Evolutionary conservation across 2,329 filamentous ascomycete species (phyloP), one percentile per base, ranked within the genome.

Genomic region (Fusarium nurragi): DNA sequence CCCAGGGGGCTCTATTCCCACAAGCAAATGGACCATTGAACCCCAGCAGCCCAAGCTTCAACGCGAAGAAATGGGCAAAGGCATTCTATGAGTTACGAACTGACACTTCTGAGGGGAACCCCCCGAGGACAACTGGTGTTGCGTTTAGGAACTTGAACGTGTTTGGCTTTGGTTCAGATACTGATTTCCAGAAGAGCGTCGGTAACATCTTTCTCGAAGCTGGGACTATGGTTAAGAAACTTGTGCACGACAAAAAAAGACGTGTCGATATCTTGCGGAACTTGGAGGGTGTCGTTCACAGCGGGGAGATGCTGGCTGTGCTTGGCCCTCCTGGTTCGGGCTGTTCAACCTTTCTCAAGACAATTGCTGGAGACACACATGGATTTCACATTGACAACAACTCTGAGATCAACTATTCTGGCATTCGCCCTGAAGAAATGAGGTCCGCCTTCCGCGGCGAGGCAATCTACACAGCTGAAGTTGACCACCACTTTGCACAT

Each of bases 311-410:
- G 87, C 76, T 91, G 23, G 86, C 91, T 18, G 89, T 91, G 3
- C 80, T 92, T 25, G 89, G 89, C 11, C 89, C 88, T 44, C 89
- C 89, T 16, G 85, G 85, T 13, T 83, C 84, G 13, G 90, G 90
- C 37, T 95, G 92, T 75, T 91, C 90, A 10, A 95, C 92, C 2
- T 88, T 95, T 63, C 80, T 95, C 48, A 94, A 94, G 78, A 90
- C 91, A 0, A 86, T 95, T 64, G 86, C 91, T 2, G 91, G 92
- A 51, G 91, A 94, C 76, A 91, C 89, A 5, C 88, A 92, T 66
- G 92, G 92, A 28, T 88, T 94, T 64, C 86, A 84, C 66, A 80
- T 94, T 11, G 89, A 91, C 43, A 76, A 88, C 11, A 77, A 80
- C 13, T 88, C 90, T 0, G 85, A 90, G 61, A 85, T 95, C 71